Conservation (phyloP, 176 grass and related monocot genomes). For the Oryza glumipatula region DNA sequence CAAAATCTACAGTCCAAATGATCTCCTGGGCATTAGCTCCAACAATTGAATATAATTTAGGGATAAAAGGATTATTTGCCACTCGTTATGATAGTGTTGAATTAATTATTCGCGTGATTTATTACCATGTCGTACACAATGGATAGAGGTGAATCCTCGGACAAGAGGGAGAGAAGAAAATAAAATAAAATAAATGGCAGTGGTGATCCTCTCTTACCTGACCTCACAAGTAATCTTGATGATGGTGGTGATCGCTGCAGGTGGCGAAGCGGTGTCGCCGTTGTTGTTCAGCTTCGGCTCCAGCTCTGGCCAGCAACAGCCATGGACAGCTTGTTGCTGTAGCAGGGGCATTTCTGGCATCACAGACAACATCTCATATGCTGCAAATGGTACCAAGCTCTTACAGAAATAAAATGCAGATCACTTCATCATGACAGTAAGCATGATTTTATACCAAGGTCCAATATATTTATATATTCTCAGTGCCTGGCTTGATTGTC, state of each 20-base stretch:
- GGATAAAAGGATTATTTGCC: not conserved
- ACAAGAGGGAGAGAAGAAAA: not conserved
- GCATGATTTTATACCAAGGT: not conserved
- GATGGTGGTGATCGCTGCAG: not conserved
- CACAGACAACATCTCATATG: not conserved
- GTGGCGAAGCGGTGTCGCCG: not conserved
- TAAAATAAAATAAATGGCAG: not conserved
- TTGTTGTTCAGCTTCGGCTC: not conserved
- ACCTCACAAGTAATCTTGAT: not conserved
- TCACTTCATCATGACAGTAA: not conserved
- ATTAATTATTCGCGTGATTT: too few species aligned
- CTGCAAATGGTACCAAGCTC: not conserved
- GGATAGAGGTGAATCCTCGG: not conserved
- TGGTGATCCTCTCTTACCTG: not conserved
- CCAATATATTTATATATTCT: too few species aligned
- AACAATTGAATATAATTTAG: not conserved
- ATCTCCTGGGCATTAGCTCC: not conserved
- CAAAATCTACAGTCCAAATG: not conserved
- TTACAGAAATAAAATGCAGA: not conserved
- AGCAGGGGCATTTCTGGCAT: not conserved
- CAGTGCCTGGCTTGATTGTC: not conserved
- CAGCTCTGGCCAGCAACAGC: not conserved
- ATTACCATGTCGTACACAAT: not conserved
- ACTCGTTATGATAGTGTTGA: not conserved
- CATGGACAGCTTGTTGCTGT: not conserved